Percentiles rank a stretch among this genome's conserved stretches.
Evolutionary conservation across 495 filamentous ascomycete species (phyloP).

Genomic region (Hypoxylon lienhwacheense): DNA sequence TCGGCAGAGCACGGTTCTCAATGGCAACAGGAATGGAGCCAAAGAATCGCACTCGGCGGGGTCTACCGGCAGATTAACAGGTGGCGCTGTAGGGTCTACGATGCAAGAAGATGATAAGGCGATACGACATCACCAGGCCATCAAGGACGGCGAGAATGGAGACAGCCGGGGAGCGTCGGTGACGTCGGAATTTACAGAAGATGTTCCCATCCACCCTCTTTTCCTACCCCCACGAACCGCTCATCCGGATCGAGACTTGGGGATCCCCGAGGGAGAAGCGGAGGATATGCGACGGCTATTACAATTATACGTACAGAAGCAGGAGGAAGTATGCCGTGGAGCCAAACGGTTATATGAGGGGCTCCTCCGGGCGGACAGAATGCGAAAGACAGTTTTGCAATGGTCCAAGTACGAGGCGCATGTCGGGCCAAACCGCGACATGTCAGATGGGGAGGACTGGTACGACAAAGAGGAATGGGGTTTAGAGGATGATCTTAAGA

Average conservation of each 20-base stretch:
- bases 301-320: slow-evolving; percentile 87
- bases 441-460: slow-evolving; percentile 96
- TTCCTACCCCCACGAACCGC: slow-evolving; percentile 73
- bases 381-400: slow-evolving; percentile 75
- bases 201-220: slow-evolving; percentile 73
- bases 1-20: neutral
- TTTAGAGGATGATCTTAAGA: slow-evolving; percentile 80
- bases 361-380: slow-evolving; percentile 73
- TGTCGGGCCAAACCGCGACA: slow-evolving; percentile 63
- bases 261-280: slow-evolving; percentile 78
- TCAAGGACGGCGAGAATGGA: slow-evolving; percentile 12
- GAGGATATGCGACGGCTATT: slow-evolving; percentile 85
- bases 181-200: slow-evolving; percentile 51
- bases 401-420: slow-evolving; percentile 91
- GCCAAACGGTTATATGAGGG: slow-evolving; percentile 73
- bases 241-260: slow-evolving; percentile 75
- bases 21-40: slow-evolving; percentile 6
- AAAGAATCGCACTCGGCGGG: slow-evolving; percentile 3
- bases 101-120: slow-evolving; percentile 57
- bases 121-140: slow-evolving; percentile 14
- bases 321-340: slow-evolving; percentile 89
- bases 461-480: slow-evolving; percentile 91
- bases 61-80: slow-evolving; percentile 5
- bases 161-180: slow-evolving; percentile 46
- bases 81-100: slow-evolving; percentile 59